These are phyloP conservation scores for Litsea cubeba DNA, from an alignment of 164 flowering plant genomes.

Conservation along the genomic window DNA sequence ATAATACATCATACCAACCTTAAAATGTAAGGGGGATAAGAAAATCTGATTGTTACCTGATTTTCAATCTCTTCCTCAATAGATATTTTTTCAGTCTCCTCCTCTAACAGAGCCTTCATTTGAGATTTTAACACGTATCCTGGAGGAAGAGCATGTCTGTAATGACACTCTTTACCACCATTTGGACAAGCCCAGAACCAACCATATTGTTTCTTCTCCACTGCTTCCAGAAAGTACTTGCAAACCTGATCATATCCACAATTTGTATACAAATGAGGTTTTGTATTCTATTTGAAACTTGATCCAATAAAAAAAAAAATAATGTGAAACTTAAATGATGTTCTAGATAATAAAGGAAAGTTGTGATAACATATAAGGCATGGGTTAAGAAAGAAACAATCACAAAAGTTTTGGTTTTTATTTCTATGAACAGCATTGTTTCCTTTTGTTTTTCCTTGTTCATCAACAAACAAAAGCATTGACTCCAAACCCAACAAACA, in stretches of 20 bases:
- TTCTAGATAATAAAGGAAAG: not conserved
- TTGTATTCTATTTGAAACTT: no score
- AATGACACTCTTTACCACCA: constrained; percentile 83
- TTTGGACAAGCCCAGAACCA: constrained; percentile 99
- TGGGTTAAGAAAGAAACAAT: not conserved
- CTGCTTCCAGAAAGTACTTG: constrained; percentile 91
- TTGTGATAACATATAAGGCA: not conserved
- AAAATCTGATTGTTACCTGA: constrained; percentile 44
- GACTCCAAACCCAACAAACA: not conserved
- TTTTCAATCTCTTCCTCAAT: constrained; percentile 96
- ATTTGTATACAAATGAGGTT: no score
- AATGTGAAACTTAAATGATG: not conserved
- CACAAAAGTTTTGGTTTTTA: not conserved
- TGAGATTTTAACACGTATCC: constrained; percentile 94
- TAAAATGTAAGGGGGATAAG: not conserved
- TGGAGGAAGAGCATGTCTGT: constrained; percentile 97
- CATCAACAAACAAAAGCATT: not conserved
- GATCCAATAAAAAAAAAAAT: no score
- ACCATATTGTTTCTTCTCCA: constrained; percentile 97
- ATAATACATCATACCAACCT: not conserved
- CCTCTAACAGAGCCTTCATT: constrained; percentile 95
- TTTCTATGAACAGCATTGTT: not conserved
- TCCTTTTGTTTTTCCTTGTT: not conserved
- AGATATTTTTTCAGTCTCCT: constrained; percentile 66
- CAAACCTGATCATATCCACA: constrained; percentile 55